Evolutionary conservation across 2,329 filamentous ascomycete genomes (phyloP).

Genomic region (Talaromyces sp.): DNA sequence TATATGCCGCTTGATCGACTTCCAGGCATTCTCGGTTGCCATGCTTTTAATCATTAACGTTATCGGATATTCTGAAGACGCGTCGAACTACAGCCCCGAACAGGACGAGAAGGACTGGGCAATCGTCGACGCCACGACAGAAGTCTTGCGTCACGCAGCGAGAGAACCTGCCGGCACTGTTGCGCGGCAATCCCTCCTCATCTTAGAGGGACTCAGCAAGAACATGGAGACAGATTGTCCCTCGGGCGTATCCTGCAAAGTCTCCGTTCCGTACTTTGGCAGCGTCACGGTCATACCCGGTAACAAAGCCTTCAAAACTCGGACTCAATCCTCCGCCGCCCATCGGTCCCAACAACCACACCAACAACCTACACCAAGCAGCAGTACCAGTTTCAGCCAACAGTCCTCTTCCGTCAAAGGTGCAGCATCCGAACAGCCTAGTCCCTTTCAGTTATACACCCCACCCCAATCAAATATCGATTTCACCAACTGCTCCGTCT

Average conservation of each 20-base stretch:
- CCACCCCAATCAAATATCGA: constrained; percentile 26
- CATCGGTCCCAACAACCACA: neutral
- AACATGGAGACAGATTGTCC: neutral
- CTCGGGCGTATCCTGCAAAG: constrained; percentile 30
- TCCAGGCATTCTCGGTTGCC: constrained; percentile 46
- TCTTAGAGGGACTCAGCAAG: constrained; percentile 39
- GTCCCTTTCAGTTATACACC: constrained; percentile 24
- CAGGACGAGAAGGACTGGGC: constrained; percentile 38
- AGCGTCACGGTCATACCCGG: constrained; percentile 39
- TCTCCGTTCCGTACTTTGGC: constrained; percentile 47
- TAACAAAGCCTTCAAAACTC: constrained; percentile 22
- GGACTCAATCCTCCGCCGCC: neutral
- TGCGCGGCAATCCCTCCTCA: constrained; percentile 41
- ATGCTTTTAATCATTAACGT: constrained; percentile 46
- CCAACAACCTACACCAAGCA: constrained; percentile 3
- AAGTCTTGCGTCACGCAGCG: constrained; percentile 33
- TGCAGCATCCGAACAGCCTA: constrained; percentile 18
- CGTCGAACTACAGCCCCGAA: constrained; percentile 24
- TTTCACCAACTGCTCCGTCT: constrained; percentile 12
- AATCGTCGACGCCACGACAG: constrained; percentile 32
- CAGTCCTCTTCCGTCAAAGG: constrained; percentile 7
- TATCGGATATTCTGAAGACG: constrained; percentile 33
- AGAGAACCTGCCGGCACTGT: constrained; percentile 39
- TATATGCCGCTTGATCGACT: constrained; percentile 48
- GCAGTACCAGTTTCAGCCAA: constrained; percentile 13